Evolutionary conservation across 306 rosid species (phyloP).

Genomic region (Crotalaria pallida): DNA sequence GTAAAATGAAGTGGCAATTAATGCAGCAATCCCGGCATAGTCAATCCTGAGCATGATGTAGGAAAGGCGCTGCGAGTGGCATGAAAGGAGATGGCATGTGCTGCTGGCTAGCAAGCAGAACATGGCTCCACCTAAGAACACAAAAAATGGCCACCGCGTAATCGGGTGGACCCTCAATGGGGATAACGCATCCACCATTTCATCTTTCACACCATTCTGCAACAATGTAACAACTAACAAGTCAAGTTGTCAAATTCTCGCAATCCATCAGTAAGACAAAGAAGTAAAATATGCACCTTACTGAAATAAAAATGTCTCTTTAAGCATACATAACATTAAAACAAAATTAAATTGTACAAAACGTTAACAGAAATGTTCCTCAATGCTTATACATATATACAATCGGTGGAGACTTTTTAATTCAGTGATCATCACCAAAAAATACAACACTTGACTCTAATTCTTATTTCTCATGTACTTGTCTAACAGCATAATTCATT

Average conservation of each 20-base stretch:
- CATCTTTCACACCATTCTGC: constrained; percentile 40
- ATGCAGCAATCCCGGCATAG: constrained; percentile 54
- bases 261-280: background rate
- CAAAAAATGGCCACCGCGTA: constrained; percentile 57
- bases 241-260: background rate
- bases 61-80: constrained; percentile 54
- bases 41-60: constrained; percentile 52
- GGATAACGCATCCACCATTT: constrained; percentile 24
- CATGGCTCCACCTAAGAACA: constrained; percentile 58
- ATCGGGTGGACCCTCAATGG: constrained; percentile 33
- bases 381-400: background rate
- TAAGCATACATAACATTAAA: background rate
- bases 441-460: background rate
- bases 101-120: constrained; percentile 68
- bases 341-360: background rate
- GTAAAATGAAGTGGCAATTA: constrained; percentile 56
- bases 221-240: background rate
- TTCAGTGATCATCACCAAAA: background rate
- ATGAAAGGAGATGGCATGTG: constrained; percentile 53
- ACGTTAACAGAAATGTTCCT: background rate
- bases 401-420: background rate
- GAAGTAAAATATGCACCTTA: background rate
- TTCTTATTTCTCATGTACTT: background rate
- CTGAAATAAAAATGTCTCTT: background rate
- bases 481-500: background rate